Conservation (phyloP, 139 green algal species). For the Picochlorum sp. region DNA sequence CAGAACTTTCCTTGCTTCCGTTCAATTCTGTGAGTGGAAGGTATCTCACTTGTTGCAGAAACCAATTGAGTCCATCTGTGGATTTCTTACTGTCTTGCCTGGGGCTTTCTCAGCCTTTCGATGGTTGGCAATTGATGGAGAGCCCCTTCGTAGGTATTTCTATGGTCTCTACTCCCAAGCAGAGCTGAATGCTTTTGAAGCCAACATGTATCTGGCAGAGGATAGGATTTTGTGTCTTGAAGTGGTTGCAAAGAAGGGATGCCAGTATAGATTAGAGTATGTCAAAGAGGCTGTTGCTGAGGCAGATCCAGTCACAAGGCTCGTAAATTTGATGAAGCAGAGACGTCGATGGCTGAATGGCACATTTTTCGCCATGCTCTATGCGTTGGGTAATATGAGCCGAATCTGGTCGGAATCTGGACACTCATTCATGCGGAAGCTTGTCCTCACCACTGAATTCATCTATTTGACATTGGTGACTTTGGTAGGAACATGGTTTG, state of each 20-base stretch:
- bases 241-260: constrained; percentile 32
- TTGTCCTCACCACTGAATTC: constrained; percentile 11
- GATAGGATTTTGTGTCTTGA: constrained; percentile 38
- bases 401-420: constrained; percentile 33
- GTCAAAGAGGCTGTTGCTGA: constrained; percentile 37
- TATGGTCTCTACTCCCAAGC: constrained; percentile 40
- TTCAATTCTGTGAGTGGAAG: constrained; percentile 41
- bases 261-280: constrained; percentile 33
- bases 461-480: constrained; percentile 10
- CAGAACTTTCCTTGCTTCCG: constrained; percentile 28
- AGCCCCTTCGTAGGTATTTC: constrained; percentile 36
- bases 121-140: constrained; percentile 30
- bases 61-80: constrained; percentile 36
- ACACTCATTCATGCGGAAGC: constrained; percentile 19
- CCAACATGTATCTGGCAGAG: constrained; percentile 41
- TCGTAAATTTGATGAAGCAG: constrained; percentile 34
- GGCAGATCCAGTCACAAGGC: constrained; percentile 27
- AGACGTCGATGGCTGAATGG: constrained; percentile 35
- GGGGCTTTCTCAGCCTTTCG: constrained; percentile 37
- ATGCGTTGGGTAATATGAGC: constrained; percentile 29
- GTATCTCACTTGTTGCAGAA: constrained; percentile 33
- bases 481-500: constrained; percentile 18
- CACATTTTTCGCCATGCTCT: constrained; percentile 37
- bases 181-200: constrained; percentile 34
- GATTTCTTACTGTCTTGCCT: constrained; percentile 33